Evolutionary conservation across 2,329 filamentous ascomycete genomes (phyloP).

Genomic region (Penicillium frequentans): DNA sequence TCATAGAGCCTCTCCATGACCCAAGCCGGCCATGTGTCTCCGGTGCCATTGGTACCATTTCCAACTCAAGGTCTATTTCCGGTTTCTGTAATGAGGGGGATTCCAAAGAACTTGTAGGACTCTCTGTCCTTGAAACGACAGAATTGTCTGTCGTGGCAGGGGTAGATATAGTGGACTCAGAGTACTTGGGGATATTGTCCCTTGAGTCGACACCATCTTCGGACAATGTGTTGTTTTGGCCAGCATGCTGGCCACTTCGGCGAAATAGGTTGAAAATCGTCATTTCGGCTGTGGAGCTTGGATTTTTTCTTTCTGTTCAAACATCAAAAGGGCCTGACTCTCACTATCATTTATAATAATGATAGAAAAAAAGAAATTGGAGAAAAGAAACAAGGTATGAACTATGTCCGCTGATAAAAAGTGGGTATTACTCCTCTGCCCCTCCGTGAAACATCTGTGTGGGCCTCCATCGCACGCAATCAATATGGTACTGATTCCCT

Average conservation of each 20-base stretch:
- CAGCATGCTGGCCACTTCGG: slow-evolving; percentile 8
- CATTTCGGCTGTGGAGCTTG: slow-evolving; percentile 8
- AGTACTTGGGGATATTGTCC: slow-evolving; percentile 8
- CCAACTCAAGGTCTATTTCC: slow-evolving; percentile 20
- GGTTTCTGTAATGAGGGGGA: slow-evolving; percentile 19
- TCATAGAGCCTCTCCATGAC: slow-evolving; percentile 41
- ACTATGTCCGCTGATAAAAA: slow-evolving; percentile 6
- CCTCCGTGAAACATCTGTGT: slow-evolving; percentile 8
- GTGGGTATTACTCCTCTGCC: not conserved
- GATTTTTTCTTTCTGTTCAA: not conserved
- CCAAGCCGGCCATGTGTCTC: slow-evolving; percentile 35
- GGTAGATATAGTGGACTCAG: slow-evolving; percentile 18
- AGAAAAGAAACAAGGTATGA: not conserved
- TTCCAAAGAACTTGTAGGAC: slow-evolving; percentile 13
- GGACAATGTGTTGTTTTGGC: not conserved
- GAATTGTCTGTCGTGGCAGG: slow-evolving; percentile 9
- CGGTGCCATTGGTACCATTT: slow-evolving; percentile 20
- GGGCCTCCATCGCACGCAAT: slow-evolving; percentile 12
- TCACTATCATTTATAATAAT: slow-evolving; percentile 4
- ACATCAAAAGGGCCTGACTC: not conserved
- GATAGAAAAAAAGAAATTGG: not conserved
- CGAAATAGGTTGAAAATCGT: slow-evolving; percentile 14
- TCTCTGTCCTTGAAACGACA: slow-evolving; percentile 5
- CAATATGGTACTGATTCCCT: not conserved
- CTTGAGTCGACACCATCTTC: slow-evolving; percentile 1